Percentiles rank a stretch among this genome's conserved stretches.
phyloP scores from a whole-genome alignment of 2,329 filamentous ascomycete species.

The Pseudophaeomoniella oleicola region DNA sequence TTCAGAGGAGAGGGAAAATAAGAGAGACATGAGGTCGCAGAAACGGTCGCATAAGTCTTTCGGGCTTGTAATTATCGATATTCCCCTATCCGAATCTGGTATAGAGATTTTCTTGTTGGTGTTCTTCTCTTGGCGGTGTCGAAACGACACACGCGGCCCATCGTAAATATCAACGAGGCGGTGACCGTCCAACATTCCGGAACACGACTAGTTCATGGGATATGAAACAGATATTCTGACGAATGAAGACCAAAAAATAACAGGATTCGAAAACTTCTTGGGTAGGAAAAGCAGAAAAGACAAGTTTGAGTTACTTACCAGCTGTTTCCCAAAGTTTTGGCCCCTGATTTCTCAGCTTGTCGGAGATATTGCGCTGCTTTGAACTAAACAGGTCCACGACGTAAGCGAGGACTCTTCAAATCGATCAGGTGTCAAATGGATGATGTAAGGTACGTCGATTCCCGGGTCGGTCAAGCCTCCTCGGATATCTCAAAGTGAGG shows the following conservation, averaged over 20 bases:
- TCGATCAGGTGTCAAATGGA: conserved; percentile 34
- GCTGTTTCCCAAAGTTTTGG: conserved; percentile 82
- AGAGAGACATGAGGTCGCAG: conserved; percentile 7
- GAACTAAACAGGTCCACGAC: conserved; percentile 53
- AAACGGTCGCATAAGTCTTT: conserved; percentile 8
- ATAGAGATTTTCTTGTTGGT: no score
- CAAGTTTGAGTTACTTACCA: conserved; percentile 54
- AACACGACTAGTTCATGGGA: no score
- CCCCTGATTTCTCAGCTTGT: conserved; percentile 74
- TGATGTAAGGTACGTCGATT: conserved; percentile 1
- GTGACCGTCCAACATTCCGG: no score
- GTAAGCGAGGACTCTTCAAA: conserved; percentile 16
- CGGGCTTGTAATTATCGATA: no score
- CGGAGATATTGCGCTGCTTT: conserved; percentile 81
- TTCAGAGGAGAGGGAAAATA: not conserved
- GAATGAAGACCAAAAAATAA: not conserved
- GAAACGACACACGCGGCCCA: no score
- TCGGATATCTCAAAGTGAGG: conserved; percentile 8
- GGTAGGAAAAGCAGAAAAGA: conserved; percentile 2
- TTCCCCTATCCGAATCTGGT: no score
- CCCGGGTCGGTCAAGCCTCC: no score
- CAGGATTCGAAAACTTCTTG: no score
- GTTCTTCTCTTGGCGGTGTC: no score
- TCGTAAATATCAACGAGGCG: no score
- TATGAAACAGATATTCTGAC: no score